Evolutionary conservation across 1,139 yeast species (phyloP), one percentile per base, ranked within the genome.

Genomic region (Pichia sp.): DNA sequence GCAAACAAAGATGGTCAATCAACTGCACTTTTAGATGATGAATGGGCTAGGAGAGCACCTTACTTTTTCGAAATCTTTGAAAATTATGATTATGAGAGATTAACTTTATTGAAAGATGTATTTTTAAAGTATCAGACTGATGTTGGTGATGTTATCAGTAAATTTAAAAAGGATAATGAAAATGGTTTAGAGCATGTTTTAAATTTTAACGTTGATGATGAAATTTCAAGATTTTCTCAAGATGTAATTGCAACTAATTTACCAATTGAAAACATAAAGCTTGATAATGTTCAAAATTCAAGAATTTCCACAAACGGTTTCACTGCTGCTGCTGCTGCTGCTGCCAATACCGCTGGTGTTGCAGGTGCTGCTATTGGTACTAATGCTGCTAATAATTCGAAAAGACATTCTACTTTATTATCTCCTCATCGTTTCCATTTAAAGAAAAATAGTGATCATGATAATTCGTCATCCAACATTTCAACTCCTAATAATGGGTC

Each of bases 31-130:
- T 48, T 26, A 30, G 58, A 60, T 5, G 58, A 57, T 36, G 66
- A 65, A 56, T 89, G 96, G 95, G 83, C 81, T 55, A 72, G 77
- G 50, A 82, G 83, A 63, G 92, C 95, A 0, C 94, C 96, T 1
- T 80, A 75, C 54, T 78, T 84, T 38, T 83, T 87, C 62, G 86
- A 83, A 58, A 79, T 79, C 58, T 82, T 89, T 64, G 95, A 88
- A 65, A 73, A 73, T 53, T 81, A 83, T 57, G 96, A 90, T 64
- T 75, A 72, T 51, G 71, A 72, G 53, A 82, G 95, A 62, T 73
- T 86, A 53, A 76, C 77, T 47, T 71, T 82, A 59, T 66, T 88
- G 48, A 84, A 87, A 61, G 86, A 86, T 56, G 72, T 80, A 30
- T 72, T 89, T 52, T 72, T 86, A 50, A 77, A 81, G 56, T 84